phyloP scores from a whole-genome alignment of 2,329 filamentous ascomycete species.

The Fusarium sulawesiense region DNA sequence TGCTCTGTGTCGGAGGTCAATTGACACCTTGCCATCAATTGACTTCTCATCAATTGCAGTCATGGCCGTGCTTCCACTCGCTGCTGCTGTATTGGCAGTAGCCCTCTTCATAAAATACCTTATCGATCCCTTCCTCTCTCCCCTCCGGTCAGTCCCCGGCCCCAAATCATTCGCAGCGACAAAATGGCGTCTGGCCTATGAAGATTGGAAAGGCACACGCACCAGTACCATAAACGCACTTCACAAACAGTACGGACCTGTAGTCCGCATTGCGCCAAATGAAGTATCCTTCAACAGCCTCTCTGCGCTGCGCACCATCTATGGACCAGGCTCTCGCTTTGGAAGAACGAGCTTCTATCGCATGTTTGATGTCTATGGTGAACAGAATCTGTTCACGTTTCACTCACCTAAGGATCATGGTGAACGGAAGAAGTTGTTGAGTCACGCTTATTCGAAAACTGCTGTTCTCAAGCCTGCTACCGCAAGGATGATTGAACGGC shows the following conservation, averaged over 20 bases:
- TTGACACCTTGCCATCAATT: neutral
- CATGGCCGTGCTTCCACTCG: constrained; percentile 3
- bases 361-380: constrained; percentile 66
- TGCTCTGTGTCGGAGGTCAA: neutral
- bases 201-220: constrained; percentile 57
- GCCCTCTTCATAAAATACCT: constrained; percentile 16
- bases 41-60: neutral
- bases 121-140: constrained; percentile 19
- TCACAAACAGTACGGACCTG: constrained; percentile 59
- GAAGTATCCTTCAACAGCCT: constrained; percentile 58
- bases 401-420: constrained; percentile 56
- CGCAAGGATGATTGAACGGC: constrained; percentile 33
- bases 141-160: constrained; percentile 45
- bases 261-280: constrained; percentile 60
- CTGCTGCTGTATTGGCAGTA: neutral
- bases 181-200: constrained; percentile 58
- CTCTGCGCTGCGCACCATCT: constrained; percentile 62
- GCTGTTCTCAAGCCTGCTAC: constrained; percentile 47
- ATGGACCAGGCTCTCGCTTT: constrained; percentile 64
- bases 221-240: constrained; percentile 56
- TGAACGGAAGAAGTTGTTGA: constrained; percentile 63
- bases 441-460: constrained; percentile 65
- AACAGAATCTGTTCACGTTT: constrained; percentile 65
- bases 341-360: constrained; percentile 63
- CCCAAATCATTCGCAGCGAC: constrained; percentile 55